Percentiles rank a stretch among this genome's conserved stretches.
Conservation (phyloP, 805 yeast genomes). For the Phaffomyces thermotolerans region DNA sequence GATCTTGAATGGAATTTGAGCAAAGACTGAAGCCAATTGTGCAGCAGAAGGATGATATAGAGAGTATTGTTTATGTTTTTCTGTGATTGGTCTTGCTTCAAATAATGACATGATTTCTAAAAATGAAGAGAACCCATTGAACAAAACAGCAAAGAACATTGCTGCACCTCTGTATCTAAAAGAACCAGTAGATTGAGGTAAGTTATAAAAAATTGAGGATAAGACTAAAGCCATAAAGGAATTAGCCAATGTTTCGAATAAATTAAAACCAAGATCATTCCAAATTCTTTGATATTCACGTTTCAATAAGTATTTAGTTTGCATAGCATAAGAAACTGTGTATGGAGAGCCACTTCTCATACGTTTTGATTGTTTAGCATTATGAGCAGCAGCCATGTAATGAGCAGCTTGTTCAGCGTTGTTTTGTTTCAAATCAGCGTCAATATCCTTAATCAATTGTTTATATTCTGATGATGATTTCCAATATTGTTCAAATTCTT, state of each 20-base stretch:
- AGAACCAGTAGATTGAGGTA: constrained; percentile 34
- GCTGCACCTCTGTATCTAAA: constrained; percentile 55
- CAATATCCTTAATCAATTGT: constrained; percentile 36
- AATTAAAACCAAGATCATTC: constrained; percentile 43
- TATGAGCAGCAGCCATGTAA: constrained; percentile 36
- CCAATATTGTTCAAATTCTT: constrained; percentile 49
- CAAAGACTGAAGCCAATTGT: constrained; percentile 53
- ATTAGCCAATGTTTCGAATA: constrained; percentile 36
- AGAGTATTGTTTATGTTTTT: constrained; percentile 51
- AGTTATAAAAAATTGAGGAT: constrained; percentile 52
- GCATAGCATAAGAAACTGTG: constrained; percentile 45
- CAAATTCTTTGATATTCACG: constrained; percentile 43
- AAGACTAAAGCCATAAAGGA: constrained; percentile 46
- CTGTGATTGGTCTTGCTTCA: constrained; percentile 42
- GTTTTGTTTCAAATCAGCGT: constrained; percentile 13
- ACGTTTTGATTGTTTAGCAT: constrained; percentile 44
- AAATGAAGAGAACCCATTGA: constrained; percentile 54
- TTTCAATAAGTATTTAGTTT: constrained; percentile 37
- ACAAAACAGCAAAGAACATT: constrained; percentile 59
- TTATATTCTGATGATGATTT: constrained; percentile 35
- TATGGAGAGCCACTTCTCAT: constrained; percentile 44
- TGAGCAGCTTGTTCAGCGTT: constrained; percentile 22
- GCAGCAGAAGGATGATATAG: constrained; percentile 58
- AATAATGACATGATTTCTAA: constrained; percentile 39
- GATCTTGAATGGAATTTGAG: constrained; percentile 49